Conservation (phyloP, 1,139 yeast genomes). For the Geotrichum histeridarum region DNA sequence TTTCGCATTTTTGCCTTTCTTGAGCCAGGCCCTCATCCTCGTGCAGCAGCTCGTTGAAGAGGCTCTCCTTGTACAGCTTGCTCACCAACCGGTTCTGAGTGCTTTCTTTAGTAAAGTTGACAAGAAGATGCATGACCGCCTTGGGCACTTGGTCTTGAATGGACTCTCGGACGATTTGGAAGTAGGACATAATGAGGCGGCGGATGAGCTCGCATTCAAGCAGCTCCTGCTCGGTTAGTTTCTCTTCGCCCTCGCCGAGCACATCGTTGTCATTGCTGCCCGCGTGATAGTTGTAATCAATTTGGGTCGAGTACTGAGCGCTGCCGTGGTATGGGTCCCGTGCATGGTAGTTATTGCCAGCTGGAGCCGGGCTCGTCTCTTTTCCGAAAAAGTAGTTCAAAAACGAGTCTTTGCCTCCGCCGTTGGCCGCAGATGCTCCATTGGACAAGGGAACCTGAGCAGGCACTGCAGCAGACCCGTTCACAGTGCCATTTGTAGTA, state of each 20-base stretch:
- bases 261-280: slow-evolving; percentile 18
- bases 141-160: slow-evolving; percentile 97
- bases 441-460: slow-evolving; percentile 2
- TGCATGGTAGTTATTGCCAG: background rate
- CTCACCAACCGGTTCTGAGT: slow-evolving; percentile 91
- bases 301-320: background rate
- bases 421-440: slow-evolving; percentile 21
- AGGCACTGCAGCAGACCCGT: slow-evolving; percentile 7
- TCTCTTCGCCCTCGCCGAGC: slow-evolving; percentile 27
- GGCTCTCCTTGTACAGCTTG: slow-evolving; percentile 75
- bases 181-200: slow-evolving; percentile 85
- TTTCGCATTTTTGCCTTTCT: slow-evolving; percentile 84
- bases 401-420: slow-evolving; percentile 58
- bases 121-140: slow-evolving; percentile 92
- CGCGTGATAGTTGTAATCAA: background rate
- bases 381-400: slow-evolving; percentile 91
- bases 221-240: slow-evolving; percentile 77
- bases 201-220: slow-evolving; percentile 92
- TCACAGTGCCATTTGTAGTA: slow-evolving; percentile 6
- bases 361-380: slow-evolving; percentile 39
- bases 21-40: slow-evolving; percentile 89
- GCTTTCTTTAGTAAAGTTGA: slow-evolving; percentile 76
- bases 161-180: slow-evolving; percentile 86
- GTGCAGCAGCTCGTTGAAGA: slow-evolving; percentile 77
- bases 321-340: background rate